Evolutionary conservation across 768 basidiomycete genomes (phyloP), one percentile per base, ranked within the genome.

Genomic region (Suillus alpinus): DNA sequence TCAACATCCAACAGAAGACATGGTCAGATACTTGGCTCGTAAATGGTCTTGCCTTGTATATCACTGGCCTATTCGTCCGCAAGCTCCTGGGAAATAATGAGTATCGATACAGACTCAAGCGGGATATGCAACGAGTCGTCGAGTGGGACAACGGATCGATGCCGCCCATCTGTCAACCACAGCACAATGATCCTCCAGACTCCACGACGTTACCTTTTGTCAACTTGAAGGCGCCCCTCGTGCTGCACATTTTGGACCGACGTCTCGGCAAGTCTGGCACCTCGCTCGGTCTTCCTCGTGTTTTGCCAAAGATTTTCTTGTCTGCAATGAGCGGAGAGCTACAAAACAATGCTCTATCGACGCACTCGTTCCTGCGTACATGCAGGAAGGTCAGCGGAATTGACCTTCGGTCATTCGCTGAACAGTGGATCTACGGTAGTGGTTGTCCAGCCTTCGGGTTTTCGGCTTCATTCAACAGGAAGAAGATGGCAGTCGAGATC

Each of bases 391-490:
- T 95, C 63, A 92, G 92, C 69, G 93, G 95, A 10, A 89, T 93
- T 18, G 96, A 98, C 69, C 83, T 91, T 26, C 83, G 91, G 58
- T 84, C 86, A 32, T 99, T 99, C 70, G 92, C 94, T n/a, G 95
- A 98, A 69, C 96, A 98, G 73, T 99, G 97, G 97, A 94, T 99
- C 63, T 97, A 95, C 69, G 95, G 95, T 13, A 94, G 92, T 71
- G 97, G 97, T 23, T 97, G 95, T 71, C 97, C 97, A 0, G 83
- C 88, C 2, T 95, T 99, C 71, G 85, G 84, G 0, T 91, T 99
- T 71, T 86, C 87, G 13, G 94, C 96, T 0, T 87, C 87, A 39
- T 98, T 98, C 76, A 96, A 98, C 72, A 82, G 95, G 69, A 98
- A 98, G 82, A 94, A 95, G 76, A 97, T 98, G 90, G 91, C 94